Evolutionary conservation across 2,329 filamentous ascomycete species (phyloP).

Genomic region (Trematosphaeria pertusa): DNA sequence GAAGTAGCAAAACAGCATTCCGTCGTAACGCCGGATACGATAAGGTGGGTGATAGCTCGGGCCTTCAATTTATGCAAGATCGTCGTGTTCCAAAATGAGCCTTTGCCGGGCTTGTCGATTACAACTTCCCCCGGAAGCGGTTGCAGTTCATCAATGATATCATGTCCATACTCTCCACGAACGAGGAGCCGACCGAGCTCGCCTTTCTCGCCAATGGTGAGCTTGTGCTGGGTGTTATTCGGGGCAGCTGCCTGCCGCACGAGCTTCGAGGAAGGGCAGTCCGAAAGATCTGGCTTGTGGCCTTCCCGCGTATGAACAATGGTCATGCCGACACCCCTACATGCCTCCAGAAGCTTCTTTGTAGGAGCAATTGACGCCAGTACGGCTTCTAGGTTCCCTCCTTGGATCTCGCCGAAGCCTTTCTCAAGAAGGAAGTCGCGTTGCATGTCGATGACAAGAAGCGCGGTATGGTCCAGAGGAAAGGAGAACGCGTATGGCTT

Average conservation of each 20-base stretch:
- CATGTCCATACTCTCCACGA: conserved; percentile 62
- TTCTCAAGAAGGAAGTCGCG: conserved; percentile 58
- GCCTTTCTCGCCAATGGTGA: conserved; percentile 61
- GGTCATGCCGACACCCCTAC: conserved; percentile 52
- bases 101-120: conserved; percentile 66
- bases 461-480: conserved; percentile 53
- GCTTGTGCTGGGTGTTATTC: conserved; percentile 51
- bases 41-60: conserved; percentile 63
- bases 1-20: conserved; percentile 66
- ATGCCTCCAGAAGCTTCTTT: conserved; percentile 52
- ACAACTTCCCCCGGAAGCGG: conserved; percentile 61
- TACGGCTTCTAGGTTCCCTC: conserved; percentile 50
- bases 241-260: conserved; percentile 58
- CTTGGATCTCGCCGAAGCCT: conserved; percentile 61
- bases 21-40: conserved; percentile 65
- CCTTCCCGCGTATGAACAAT: conserved; percentile 60
- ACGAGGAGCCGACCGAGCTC: conserved; percentile 62
- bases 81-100: conserved; percentile 64
- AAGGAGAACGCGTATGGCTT: conserved; percentile 60
- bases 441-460: conserved; percentile 62
- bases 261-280: conserved; percentile 60
- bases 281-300: conserved; percentile 59
- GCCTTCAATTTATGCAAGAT: conserved; percentile 62
- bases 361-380: conserved; percentile 50
- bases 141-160: conserved; percentile 61